Base-by-base conservation (phyloP, 148 eudicot species). In the Polygonum aviculare region DNA sequence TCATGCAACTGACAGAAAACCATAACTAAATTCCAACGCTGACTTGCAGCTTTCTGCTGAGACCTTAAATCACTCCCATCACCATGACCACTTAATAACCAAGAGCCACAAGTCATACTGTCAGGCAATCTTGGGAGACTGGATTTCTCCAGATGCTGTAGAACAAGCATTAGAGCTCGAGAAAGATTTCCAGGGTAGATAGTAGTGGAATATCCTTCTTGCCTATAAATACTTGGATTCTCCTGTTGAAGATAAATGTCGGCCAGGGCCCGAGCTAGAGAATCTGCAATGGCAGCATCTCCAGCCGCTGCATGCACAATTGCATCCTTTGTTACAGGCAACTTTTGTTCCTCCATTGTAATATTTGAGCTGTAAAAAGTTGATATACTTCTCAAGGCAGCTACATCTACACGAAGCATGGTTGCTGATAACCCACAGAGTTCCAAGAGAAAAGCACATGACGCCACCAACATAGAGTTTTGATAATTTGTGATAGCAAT, bases 401-500 rank as follows among this genome's bases (percentile, higher is more conserved):
- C 89, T 78, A 92, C 79, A 72, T 92, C 92, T 77, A 89, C 85
- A 80, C 85, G 94, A 74, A 94, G 93, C 82, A 84, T 81, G 62
- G 82, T 84, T 78, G 93, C 90, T 80, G 98, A 89, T 76, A 91
- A 81, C 77, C 98, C 97, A 85, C 97, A 92, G 60, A 94, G 88
- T 85, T 94, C 98, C 79, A 94, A 78, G 38, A 94, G 90, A 75
- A 94, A 90, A 79, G 92, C 92, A 82, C 98, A 94, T 60, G 98
- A 92, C 73, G 97, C 90, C 80, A 94, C 98, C 81, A 91, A 80
- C 77, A 92, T 86, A 82, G 91, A 77, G 71, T 94, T 89, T 79
- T 87, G 92, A 83, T 87, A 92, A 84, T 92, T 90, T 78, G 87
- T 82, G 36, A 94, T 83, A 75, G 98, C 98, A 79, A 94, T 93